Percentiles rank a stretch among this genome's conserved stretches.
Evolutionary conservation across 2,329 filamentous ascomycete genomes (phyloP).

Genomic region (Colletotrichum orbiculare): DNA sequence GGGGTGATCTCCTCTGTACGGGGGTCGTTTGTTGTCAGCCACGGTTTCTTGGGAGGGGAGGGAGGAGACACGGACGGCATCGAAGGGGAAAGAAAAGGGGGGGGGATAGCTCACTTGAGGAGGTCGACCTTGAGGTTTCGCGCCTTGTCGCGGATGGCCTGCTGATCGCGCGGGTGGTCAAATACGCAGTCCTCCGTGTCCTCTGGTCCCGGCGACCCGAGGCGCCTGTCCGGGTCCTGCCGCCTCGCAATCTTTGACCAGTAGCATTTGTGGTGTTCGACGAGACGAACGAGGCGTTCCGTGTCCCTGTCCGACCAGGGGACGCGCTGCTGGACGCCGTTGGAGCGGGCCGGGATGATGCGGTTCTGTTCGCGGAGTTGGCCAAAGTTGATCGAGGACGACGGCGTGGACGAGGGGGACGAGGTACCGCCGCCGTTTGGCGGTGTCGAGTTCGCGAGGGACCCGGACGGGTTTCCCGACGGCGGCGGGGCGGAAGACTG

Average conservation of each 20-base stretch:
- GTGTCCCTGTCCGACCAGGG: constrained; percentile 58
- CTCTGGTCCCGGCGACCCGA: constrained; percentile 11
- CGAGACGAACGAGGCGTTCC: constrained; percentile 53
- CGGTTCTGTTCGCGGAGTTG: constrained; percentile 27
- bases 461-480: not conserved
- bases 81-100: not conserved
- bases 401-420: constrained; percentile 44
- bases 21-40: not conserved
- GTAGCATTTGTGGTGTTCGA: constrained; percentile 50
- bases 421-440: constrained; percentile 15
- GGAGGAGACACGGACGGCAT: not conserved
- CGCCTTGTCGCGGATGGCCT: constrained; percentile 68
- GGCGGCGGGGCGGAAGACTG: constrained; percentile 28
- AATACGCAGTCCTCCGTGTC: constrained; percentile 48
- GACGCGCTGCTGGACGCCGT: constrained; percentile 41
- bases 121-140: constrained; percentile 66
- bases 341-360: not conserved
- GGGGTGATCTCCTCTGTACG: constrained; percentile 49
- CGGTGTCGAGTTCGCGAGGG: not conserved
- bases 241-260: constrained; percentile 50
- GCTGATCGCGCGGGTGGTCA: constrained; percentile 60
- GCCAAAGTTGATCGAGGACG: constrained; percentile 31
- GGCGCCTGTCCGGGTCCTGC: constrained; percentile 32
- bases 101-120: constrained; percentile 50
- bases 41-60: not conserved